Conservation (phyloP, 768 basidiomycete genomes). For the Lactarius psammicola region DNA sequence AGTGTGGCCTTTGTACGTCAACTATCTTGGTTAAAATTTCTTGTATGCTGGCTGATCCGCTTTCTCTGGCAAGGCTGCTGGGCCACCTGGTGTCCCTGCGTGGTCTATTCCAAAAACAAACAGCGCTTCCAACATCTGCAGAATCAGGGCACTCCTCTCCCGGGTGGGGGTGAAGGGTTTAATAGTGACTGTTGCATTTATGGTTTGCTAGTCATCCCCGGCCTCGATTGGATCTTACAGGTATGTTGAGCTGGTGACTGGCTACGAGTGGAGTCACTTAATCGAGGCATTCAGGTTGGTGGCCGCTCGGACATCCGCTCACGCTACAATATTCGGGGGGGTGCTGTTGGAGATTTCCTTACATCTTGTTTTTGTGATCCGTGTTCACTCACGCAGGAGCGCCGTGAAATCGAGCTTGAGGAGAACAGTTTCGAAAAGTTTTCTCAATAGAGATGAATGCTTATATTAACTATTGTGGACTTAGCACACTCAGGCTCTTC, state of each 20-base stretch:
- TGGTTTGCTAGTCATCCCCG: constrained; percentile 31
- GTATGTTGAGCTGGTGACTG: constrained; percentile 6
- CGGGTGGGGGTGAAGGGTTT: constrained; percentile 39
- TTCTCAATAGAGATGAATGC: neutral
- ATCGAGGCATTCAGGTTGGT: constrained; percentile 34
- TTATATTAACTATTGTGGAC: too few species aligned
- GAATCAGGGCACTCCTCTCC: constrained; percentile 39
- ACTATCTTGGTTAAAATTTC: neutral
- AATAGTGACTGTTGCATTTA: constrained; percentile 41
- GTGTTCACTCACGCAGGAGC: constrained; percentile 51
- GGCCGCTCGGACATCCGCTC: constrained; percentile 41
- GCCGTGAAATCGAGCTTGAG: constrained; percentile 48
- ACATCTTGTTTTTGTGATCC: constrained; percentile 44
- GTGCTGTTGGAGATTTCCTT: constrained; percentile 42
- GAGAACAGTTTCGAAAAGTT: constrained; percentile 37
- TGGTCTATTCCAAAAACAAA: constrained; percentile 42
- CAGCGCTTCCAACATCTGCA: constrained; percentile 41
- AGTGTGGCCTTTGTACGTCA: constrained; percentile 33
- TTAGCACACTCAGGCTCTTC: neutral
- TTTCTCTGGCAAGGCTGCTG: constrained; percentile 35
- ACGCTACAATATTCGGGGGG: constrained; percentile 49
- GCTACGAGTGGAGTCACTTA: constrained; percentile 17
- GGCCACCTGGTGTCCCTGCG: constrained; percentile 43
- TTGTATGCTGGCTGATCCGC: constrained; percentile 22
- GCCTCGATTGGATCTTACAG: constrained; percentile 37